Evolutionary conservation across 306 rosid genomes (phyloP), one percentile per base, ranked within the genome.

Genomic region (Gastrolobium bilobum): DNA sequence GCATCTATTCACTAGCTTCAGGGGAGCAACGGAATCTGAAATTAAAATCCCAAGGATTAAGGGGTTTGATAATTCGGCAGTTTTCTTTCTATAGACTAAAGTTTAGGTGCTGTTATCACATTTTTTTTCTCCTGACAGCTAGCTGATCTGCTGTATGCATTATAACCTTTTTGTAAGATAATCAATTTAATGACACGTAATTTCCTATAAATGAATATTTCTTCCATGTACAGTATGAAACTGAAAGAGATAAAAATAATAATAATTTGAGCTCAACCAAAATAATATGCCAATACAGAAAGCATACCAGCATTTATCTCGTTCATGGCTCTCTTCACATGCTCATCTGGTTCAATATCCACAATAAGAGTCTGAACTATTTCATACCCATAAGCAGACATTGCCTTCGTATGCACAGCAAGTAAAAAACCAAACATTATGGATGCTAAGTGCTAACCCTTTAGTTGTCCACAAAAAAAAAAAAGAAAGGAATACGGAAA

Each of bases 291-390:
- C 6, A 31, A 66, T 35, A 51, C 15, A 48, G 75, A 52, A 51
- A 61, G 68, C 62, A 56, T 82, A 94, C 99, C 99, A 4, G 99
- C 99, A 83, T 94, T 94, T 62, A 94, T 94, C 84, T 94, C 97
- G 46, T 94, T 94, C 99, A 94, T 94, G 81, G 99, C 99, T 71
- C 89, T 88, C 87, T 94, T 94, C 51, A 94, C 99, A 62, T 75
- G 95, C 79, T 79, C 97, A 47, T 92, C 97, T n/a, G 99, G 99
- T 77, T 92, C 99, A 60, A 94, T 92, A 79, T 94, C 97, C 34
- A 92, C 94, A 65, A 94, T 94, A 44, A 94, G 98, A 29, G 99
- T 94, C 79, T 94, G 99, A 30, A 94, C 97, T 13, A 94, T 94
- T 87, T 94, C 95, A 51, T 86, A 94, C 8, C 99, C 99, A 75